Percentiles rank a stretch among this genome's conserved stretches.
phyloP scores from a whole-genome alignment of 1,284 basidiomycete species.

The Ustilago hordei region DNA sequence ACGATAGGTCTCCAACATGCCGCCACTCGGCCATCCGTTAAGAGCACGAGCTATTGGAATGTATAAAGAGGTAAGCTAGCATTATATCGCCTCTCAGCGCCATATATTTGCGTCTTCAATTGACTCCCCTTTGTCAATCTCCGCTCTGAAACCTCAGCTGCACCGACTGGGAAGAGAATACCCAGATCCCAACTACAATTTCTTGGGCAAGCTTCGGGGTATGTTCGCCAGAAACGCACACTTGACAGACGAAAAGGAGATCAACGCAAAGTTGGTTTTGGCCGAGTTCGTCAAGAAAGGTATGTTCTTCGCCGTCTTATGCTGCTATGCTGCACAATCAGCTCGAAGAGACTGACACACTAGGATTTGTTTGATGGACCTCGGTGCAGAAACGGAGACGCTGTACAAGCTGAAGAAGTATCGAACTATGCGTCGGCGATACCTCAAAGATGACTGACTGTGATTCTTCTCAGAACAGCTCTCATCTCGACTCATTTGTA shows the following conservation, averaged over 20 bases:
- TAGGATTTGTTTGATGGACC: background rate
- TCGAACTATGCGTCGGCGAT: constrained; percentile 60
- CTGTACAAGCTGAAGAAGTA: constrained; percentile 68
- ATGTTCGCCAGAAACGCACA: constrained; percentile 62
- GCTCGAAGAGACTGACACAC: background rate
- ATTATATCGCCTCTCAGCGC: no score
- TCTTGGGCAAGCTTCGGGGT: constrained; percentile 62
- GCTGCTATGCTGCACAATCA: no score
- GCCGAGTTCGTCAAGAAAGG: constrained; percentile 65
- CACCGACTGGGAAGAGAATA: constrained; percentile 68
- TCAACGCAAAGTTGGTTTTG: constrained; percentile 60
- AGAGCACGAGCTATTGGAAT: constrained; percentile 64
- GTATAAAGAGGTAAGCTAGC: constrained; percentile 59
- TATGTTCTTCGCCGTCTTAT: constrained; percentile 18
- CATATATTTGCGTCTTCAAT: no score
- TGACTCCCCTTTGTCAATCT: background rate
- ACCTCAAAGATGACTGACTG: constrained; percentile 32
- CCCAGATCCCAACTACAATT: constrained; percentile 67
- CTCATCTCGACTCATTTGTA: constrained; percentile 11
- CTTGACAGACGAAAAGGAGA: constrained; percentile 63
- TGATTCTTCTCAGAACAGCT: background rate
- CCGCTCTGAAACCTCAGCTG: constrained; percentile 31
- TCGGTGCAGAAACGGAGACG: constrained; percentile 59
- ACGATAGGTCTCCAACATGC: constrained; percentile 43
- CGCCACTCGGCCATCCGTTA: constrained; percentile 63